Conservation (phyloP, 768 basidiomycete genomes). For the Lactarius hatsudake region DNA sequence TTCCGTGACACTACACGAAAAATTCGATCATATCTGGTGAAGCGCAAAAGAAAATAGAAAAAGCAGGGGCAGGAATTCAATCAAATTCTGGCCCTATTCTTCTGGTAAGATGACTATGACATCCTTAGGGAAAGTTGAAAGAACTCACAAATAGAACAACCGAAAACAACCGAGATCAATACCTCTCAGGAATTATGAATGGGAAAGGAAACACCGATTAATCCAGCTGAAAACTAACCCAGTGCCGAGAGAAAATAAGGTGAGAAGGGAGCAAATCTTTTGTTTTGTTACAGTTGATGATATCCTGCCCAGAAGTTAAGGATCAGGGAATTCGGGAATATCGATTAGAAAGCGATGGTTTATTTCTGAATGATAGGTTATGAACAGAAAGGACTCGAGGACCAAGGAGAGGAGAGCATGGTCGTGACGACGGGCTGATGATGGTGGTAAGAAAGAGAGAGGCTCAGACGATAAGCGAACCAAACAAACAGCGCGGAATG, state of each 20-base stretch:
- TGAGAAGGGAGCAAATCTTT: neutral
- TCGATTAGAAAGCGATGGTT: neutral
- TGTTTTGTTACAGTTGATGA: neutral
- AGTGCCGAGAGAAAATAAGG: neutral
- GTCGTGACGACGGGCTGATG: neutral
- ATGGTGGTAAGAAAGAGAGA: slow-evolving; percentile 15
- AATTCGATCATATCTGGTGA: neutral
- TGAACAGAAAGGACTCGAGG: neutral
- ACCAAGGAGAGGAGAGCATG: too few species aligned
- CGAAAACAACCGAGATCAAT: slow-evolving; percentile 4
- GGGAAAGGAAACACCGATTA: too few species aligned
- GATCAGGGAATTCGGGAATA: neutral
- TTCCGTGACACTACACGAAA: neutral
- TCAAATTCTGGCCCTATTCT: too few species aligned
- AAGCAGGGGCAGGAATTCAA: neutral
- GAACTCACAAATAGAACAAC: slow-evolving; percentile 3
- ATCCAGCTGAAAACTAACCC: neutral
- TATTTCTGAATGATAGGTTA: neutral
- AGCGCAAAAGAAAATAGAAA: neutral
- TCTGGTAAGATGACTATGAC: neutral
- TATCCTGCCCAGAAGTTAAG: neutral
- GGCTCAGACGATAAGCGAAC: neutral
- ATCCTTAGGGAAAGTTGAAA: neutral
- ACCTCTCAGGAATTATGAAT: neutral
- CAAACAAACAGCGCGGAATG: slow-evolving; percentile 1